These are phyloP conservation scores for Chernovozyma aurita DNA, from an alignment of 1,139 yeast species.

Conservation along the genomic window DNA sequence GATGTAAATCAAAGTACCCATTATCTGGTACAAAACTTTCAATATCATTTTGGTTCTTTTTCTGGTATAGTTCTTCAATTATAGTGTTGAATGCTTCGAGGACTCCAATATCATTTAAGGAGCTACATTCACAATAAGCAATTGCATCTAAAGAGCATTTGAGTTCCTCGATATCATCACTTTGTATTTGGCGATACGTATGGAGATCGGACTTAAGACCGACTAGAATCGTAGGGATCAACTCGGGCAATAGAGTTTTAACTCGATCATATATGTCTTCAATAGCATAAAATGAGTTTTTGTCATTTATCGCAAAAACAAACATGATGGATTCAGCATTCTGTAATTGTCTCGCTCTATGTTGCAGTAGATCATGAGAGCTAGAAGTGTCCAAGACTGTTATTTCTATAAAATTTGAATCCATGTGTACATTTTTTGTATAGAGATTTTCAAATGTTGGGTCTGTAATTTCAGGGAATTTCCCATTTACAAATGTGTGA, in stretches of 20 bases:
- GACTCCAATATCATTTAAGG: slow-evolving; percentile 19
- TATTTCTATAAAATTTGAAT: slow-evolving; percentile 17
- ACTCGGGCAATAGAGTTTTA: slow-evolving; percentile 13
- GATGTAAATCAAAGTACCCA: background rate
- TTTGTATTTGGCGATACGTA: slow-evolving; percentile 21
- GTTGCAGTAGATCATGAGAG: slow-evolving; percentile 24
- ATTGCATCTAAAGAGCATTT: slow-evolving; percentile 25
- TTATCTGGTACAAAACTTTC: too few species aligned
- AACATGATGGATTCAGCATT: slow-evolving; percentile 30
- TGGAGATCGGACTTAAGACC: slow-evolving; percentile 31
- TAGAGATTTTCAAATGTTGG: slow-evolving; percentile 27
- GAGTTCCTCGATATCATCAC: slow-evolving; percentile 25
- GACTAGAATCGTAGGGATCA: slow-evolving; percentile 29
- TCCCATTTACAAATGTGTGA: slow-evolving; percentile 20
- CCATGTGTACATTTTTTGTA: slow-evolving; percentile 15
- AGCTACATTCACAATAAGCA: slow-evolving; percentile 27
- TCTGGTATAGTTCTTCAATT: too few species aligned
- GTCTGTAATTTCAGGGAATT: slow-evolving; percentile 19
- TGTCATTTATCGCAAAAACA: slow-evolving; percentile 26
- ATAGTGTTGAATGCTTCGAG: slow-evolving; percentile 27
- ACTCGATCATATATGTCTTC: slow-evolving; percentile 25
- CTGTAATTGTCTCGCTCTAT: slow-evolving; percentile 23
- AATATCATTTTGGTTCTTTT: too few species aligned
- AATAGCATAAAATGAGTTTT: slow-evolving; percentile 23
- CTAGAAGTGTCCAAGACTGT: slow-evolving; percentile 26